These are phyloP conservation scores for Talaromyces amestolkiae DNA, from an alignment of 2,329 filamentous ascomycete genomes.

Conservation along the genomic window DNA sequence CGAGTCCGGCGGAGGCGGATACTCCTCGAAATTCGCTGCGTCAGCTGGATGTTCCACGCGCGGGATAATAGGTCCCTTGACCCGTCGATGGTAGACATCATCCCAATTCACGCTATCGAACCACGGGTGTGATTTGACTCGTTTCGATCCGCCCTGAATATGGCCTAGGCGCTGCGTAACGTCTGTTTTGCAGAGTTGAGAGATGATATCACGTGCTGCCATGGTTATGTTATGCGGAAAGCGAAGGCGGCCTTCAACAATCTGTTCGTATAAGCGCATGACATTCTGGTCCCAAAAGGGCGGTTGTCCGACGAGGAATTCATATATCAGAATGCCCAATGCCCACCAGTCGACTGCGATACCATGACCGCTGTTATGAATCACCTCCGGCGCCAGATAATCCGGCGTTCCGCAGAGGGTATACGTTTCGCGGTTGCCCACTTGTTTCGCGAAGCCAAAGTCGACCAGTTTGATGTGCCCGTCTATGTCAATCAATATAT, in stretches of 20 bases:
- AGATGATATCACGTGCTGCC: slow-evolving; percentile 61
- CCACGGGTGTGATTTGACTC: slow-evolving; percentile 62
- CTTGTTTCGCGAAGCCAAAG: slow-evolving; percentile 67
- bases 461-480: slow-evolving; percentile 66
- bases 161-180: slow-evolving; percentile 62
- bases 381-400: slow-evolving; percentile 66
- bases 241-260: slow-evolving; percentile 61
- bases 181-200: slow-evolving; percentile 61
- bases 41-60: slow-evolving; percentile 60
- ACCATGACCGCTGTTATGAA: slow-evolving; percentile 63
- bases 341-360: slow-evolving; percentile 69
- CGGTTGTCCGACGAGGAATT: slow-evolving; percentile 65
- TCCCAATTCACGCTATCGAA: slow-evolving; percentile 63
- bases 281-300: slow-evolving; percentile 69
- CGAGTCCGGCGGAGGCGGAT: slow-evolving; percentile 56
- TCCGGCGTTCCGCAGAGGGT: slow-evolving; percentile 66
- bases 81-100: slow-evolving; percentile 57
- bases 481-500: slow-evolving; percentile 64
- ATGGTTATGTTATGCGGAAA: slow-evolving; percentile 60
- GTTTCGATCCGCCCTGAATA: slow-evolving; percentile 58
- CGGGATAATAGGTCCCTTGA: slow-evolving; percentile 63
- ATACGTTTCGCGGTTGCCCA: slow-evolving; percentile 58
- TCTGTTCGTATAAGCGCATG: slow-evolving; percentile 68
- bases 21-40: slow-evolving; percentile 64
- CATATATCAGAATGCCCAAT: slow-evolving; percentile 64